Base-by-base conservation (phyloP, 345 rosid genomes). In the Arabidopsis arenosa region DNA sequence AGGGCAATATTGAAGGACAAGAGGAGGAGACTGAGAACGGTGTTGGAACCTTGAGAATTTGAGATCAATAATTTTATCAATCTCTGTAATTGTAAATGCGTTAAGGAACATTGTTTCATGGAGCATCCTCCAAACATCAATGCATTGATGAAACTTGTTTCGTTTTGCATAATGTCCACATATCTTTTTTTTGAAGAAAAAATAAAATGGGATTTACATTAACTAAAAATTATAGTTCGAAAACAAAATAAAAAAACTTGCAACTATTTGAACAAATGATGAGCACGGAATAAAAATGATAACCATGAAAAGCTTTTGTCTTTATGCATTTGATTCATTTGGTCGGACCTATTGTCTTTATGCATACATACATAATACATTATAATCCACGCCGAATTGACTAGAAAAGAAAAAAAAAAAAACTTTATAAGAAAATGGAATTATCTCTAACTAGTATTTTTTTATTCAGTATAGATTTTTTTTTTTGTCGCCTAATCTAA, bases 271-370 rank as follows among this genome's bases (percentile, higher is more conserved):
- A 44, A 44, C 23, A 63, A 8, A 28, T 63, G 39, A 26, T 63
- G 68, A 63, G 45, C 52, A 62, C 33, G 18, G 12, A 23, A 43
- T 17, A 63, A 43, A 63, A 13, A 6, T 13, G 67, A 63, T 63
- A 41, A 43, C 45, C 37, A 44, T 63, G 68, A 28, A 32, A 26
- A 44, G 26, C 67, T 44, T 63, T 56, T 32, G 39, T 32, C 36
- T 56, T 56, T 47, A 47, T n/a, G 51, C 51, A 47, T 47, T 47
- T 14, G 9, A n/a, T 47, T 47, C 15, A 47, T 47, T 47, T 47
- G 17, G 51, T 47, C 51, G 51, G 51, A 47, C 51, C 21, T 47
- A n/a, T n/a, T n/a, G 9, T 47, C 21, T 47, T n/a, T 47, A 47
- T 47, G 9, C 51, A 43, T 43, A 5, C 15, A 13, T 44, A 44